Evolutionary conservation across 2,329 filamentous ascomycete genomes (phyloP), one percentile per base, ranked within the genome.

Genomic region (Hypoxylon sp.): DNA sequence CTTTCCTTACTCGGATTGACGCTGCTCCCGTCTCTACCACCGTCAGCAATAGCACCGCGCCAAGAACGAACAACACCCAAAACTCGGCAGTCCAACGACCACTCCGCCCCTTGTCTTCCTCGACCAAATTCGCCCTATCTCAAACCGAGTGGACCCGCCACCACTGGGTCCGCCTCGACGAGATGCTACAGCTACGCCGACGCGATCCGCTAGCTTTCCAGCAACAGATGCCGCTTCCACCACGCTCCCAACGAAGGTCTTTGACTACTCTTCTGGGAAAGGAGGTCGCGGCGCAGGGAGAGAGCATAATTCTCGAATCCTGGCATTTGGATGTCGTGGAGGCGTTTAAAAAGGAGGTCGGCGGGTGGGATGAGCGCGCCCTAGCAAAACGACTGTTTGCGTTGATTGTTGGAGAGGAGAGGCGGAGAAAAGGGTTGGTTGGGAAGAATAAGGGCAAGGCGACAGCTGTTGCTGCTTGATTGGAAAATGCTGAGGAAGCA

Each of bases 291-390:
- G 82, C 84, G 29, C 82, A 84, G 37, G 84, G 82, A 50, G 80
- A 83, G 74, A 76, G 78, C 3, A 79, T 89, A 78, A 68, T 79
- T 22, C 78, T 90, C 17, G 82, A 88, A 76, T 75, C 80, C 63
- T 89, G 87, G 87, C 87, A 90, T 66, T 76, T 89, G 17, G 87
- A 89, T 65, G 82, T 88, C 59, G 82, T 89, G 24, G 84, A 88
- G 64, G 86, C 84, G 2, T 89, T 89, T 72, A 78, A 78, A 63
- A 74, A 74, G 11, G 80, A 84, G 64, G 80, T 87, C 2, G 83
- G 82, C 17, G 81, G 79, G 9, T 89, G 86, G 86, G 82, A 84
- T 22, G 86, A 84, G 71, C 78, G 72, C 6, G 77, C 77, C 10
- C 76, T 90, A 5, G 83, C 83, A 9, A 87, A 85, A 78, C 77